Evolutionary conservation across 2,329 filamentous ascomycete genomes (phyloP).

Genomic region (Chaetomiaceae sp.): DNA sequence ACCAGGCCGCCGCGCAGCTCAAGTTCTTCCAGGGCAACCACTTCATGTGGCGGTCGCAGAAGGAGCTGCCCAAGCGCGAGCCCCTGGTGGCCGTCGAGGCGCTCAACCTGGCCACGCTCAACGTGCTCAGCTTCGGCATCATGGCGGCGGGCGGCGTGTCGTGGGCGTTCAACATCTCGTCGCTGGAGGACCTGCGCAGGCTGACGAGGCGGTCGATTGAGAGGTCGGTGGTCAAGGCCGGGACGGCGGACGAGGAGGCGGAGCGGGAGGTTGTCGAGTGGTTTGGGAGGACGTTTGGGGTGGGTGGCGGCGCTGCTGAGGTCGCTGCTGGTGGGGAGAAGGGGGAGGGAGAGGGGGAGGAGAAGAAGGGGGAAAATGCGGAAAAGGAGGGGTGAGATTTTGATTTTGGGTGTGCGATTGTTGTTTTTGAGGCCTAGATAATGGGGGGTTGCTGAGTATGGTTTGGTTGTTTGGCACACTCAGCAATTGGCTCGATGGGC

Average conservation of each 20-base stretch:
- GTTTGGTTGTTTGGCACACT: too few relatives aligned
- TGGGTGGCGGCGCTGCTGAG: too few relatives aligned
- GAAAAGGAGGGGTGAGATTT: neutral
- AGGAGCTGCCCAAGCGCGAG: conserved; percentile 37
- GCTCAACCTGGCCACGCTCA: conserved; percentile 80
- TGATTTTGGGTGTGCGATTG: neutral
- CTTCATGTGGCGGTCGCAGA: conserved; percentile 27
- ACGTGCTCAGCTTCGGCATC: conserved; percentile 71
- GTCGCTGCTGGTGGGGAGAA: conserved; percentile 29
- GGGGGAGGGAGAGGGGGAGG: neutral
- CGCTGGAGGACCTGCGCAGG: conserved; percentile 58
- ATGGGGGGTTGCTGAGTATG: too few relatives aligned
- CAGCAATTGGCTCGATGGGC: too few relatives aligned
- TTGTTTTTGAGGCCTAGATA: too few relatives aligned
- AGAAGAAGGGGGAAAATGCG: neutral
- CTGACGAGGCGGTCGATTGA: conserved; percentile 44
- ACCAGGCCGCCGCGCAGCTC: conserved; percentile 58
- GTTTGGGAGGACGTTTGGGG: conserved; percentile 55
- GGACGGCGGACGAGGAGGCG: conserved; percentile 43
- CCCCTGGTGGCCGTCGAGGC: conserved; percentile 75
- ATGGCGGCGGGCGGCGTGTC: conserved; percentile 68
- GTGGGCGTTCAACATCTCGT: conserved; percentile 74
- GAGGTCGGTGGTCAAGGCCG: conserved; percentile 31
- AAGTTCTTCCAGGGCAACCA: conserved; percentile 67
- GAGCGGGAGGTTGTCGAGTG: conserved; percentile 60